Base-by-base conservation (phyloP, 2,329 filamentous ascomycete genomes). In the Penicillium sp. region DNA sequence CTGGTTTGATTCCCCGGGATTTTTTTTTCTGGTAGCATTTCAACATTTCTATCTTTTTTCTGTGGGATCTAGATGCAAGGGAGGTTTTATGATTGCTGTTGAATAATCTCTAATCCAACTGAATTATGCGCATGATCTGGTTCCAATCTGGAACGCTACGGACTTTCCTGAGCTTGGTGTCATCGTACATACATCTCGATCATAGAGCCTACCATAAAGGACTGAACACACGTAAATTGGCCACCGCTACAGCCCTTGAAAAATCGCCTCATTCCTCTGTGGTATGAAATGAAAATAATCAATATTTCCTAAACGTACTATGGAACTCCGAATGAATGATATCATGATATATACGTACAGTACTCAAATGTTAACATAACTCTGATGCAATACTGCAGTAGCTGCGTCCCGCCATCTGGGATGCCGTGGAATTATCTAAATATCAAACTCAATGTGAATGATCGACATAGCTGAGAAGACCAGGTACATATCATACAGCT, bases 1-100 rank as follows among this genome's bases (percentile, higher is more conserved):
- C 58, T 50, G 55, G 50, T 63, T 51, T 57, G 58, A 60, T 60
- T 65, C 55, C 58, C 55, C 56, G 57, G 60, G 52, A 61, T 55
- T 59, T 13, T 60, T 56, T 44, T 53, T 57, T 43, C 21, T 54
- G 55, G 56, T 59, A 58, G 51, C 19, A 42, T 49, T 56, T 59
- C 54, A 26, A 35, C 39, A 46, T 61, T 58, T 43, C 31, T 21
- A 33, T 42, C 56, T 55, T 24, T 42, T 37, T 21, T 48, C 26
- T 27, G 24, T 46, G 29, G 39, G 35, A 16, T 53, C 39, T 64
- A 62, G 64, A 66, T 64, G 57, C 57, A 55, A 42, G 56, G 61
- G 57, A 50, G 63, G 61, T 45, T 55, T 54, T 52, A 44, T 53
- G 55, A 49, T 57, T 53, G 22, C 39, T 22, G 39, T 42, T 22